Evolutionary conservation across 257 asterid genomes (phyloP), one percentile per base, ranked within the genome.

Genomic region (Anisodus acutangulus): DNA sequence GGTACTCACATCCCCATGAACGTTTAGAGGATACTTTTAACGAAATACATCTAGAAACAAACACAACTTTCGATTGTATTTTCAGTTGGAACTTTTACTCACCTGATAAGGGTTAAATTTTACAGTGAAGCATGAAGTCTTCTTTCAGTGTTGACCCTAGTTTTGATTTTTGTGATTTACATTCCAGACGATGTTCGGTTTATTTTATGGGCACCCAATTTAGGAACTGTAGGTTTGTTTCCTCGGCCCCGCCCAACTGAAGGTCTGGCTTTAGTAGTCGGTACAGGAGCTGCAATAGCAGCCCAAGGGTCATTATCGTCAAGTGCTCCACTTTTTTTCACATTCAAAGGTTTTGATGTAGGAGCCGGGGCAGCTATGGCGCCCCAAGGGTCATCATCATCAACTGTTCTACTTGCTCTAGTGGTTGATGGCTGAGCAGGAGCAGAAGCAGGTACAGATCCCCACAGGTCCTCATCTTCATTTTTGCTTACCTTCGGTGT

Each of bases 171-270:
- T 72, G 88, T 83, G 89, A 31, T 81, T 89, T 89, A 91, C 88
- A 85, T 86, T 80, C 94, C 98, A 2, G 94, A 94, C 69, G 98
- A 92, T 81, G 98, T 91, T 88, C 98, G 91, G 89, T 93, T 95
- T 86, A 97, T 91, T 91, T 93, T 91, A 85, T 91, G 97, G 22
- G 99, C 98, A 82, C 98, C 99, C 84, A 95, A 84, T 87, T 80
- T 93, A 0, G 92, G 92, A 83, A 95, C 97, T 82, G 97, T 90
- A 78, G 96, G 84, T 90, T 93, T 97, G 11, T 53, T 78, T 53
- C 91, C 93, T 69, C 97, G 88, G 49, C 97, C 94, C 87, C 99
- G 94, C 19, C 91, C 97, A 9, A 79, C 82, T 16, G 90, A 87
- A 26, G 97, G 97, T 90, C 91, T 97, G 86, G 87, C 86, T 86